Conservation (phyloP, 768 basidiomycete species). For the Naganishia kalamii region DNA sequence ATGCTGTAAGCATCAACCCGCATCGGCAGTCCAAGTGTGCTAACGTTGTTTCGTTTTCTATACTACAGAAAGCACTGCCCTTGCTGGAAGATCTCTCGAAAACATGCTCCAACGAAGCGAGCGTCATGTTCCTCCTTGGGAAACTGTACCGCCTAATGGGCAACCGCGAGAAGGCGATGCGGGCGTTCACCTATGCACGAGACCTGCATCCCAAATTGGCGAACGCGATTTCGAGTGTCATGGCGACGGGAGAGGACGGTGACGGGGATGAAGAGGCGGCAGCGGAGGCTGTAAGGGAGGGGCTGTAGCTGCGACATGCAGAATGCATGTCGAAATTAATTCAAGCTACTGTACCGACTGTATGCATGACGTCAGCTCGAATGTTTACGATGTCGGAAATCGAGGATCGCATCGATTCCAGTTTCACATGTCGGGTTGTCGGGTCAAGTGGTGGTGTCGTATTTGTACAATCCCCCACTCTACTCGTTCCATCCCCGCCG, state of each 20-base stretch:
- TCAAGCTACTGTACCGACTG: too few relatives aligned
- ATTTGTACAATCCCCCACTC: too few relatives aligned
- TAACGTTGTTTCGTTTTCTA: slow-evolving; percentile 29
- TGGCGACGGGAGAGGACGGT: neutral
- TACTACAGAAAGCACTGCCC: slow-evolving; percentile 61
- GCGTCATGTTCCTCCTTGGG: slow-evolving; percentile 92
- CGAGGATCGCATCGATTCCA: too few relatives aligned
- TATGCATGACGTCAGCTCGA: too few relatives aligned
- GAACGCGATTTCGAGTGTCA: slow-evolving; percentile 51
- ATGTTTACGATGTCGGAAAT: too few relatives aligned
- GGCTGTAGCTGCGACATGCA: neutral
- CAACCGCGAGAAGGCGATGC: slow-evolving; percentile 69
- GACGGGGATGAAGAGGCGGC: slow-evolving; percentile 2
- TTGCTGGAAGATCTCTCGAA: slow-evolving; percentile 75
- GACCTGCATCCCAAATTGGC: slow-evolving; percentile 89
- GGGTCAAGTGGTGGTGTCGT: too few relatives aligned
- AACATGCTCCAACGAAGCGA: slow-evolving; percentile 87
- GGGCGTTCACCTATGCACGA: slow-evolving; percentile 78
- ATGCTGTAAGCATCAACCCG: slow-evolving; percentile 57
- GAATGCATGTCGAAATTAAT: too few relatives aligned
- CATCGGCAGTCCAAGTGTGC: neutral
- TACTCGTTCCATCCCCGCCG: too few relatives aligned
- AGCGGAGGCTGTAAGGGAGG: neutral
- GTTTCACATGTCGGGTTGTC: too few relatives aligned
- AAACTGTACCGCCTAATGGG: slow-evolving; percentile 80